phyloP scores from a whole-genome alignment of 2,329 filamentous ascomycete species.

The Aspergillus chevalieri region DNA sequence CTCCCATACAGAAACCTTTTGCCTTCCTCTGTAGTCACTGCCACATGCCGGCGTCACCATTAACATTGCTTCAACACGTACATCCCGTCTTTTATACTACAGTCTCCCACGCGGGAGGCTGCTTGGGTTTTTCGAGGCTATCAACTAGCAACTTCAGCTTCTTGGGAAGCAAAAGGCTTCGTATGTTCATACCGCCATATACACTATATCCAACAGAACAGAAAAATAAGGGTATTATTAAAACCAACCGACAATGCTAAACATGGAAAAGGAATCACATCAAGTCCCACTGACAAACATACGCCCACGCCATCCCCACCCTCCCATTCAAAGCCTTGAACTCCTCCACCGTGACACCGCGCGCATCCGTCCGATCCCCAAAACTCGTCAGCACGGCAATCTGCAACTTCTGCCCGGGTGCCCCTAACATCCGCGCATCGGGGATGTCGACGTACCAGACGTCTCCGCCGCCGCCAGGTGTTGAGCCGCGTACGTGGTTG shows the following conservation, averaged over 20 bases:
- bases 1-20: too few species aligned
- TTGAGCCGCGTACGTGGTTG: conserved; percentile 41
- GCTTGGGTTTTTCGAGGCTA: too few species aligned
- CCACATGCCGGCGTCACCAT: too few species aligned
- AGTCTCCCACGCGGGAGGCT: background rate
- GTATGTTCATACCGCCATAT: background rate
- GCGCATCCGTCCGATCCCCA: conserved; percentile 44
- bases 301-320: conserved; percentile 45
- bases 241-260: background rate
- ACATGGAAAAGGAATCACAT: conserved; percentile 17
- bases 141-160: too few species aligned
- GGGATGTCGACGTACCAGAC: conserved; percentile 75
- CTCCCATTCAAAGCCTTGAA: conserved; percentile 44
- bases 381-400: conserved; percentile 57
- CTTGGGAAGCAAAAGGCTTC: background rate
- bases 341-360: conserved; percentile 47
- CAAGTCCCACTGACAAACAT: conserved; percentile 52
- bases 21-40: too few species aligned
- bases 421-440: conserved; percentile 57
- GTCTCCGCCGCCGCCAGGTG: conserved; percentile 59
- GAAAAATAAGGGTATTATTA: background rate
- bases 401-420: conserved; percentile 61
- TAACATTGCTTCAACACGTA: too few species aligned
- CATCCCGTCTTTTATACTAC: background rate
- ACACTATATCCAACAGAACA: background rate